A percentile compares a stretch with the other conserved stretches of the same genome.
Evolutionary conservation across 371 early-diverging fungal genomes (phyloP).

Genomic region (Mortierella sp.): DNA sequence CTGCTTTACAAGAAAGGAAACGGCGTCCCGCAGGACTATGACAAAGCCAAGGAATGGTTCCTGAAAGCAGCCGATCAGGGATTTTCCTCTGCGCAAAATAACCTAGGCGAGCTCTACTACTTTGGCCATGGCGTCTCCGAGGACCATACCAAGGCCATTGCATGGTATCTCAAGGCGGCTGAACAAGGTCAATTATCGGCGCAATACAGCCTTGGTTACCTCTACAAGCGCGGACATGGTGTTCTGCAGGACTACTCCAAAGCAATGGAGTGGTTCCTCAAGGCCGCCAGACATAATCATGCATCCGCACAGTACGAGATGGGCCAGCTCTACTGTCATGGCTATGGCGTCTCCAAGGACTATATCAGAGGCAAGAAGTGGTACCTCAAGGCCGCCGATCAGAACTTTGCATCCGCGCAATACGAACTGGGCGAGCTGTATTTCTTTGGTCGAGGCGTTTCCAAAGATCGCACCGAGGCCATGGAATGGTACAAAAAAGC

Average conservation of each 20-base stretch:
- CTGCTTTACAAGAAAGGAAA: no score
- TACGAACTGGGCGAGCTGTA: not conserved
- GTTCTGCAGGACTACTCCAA: not conserved
- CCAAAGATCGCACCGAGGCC: slow-evolving; percentile 54
- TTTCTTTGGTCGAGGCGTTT: not conserved
- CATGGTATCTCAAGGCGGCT: no score
- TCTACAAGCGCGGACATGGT: not conserved
- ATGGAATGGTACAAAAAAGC: slow-evolving; percentile 59
- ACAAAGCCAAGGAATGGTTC: no score
- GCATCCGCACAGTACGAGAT: not conserved
- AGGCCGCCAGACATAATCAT: no score
- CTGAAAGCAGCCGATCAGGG: no score
- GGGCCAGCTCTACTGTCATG: not conserved
- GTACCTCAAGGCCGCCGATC: slow-evolving; percentile 65
- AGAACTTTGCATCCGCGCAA: slow-evolving; percentile 42
- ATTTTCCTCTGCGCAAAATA: no score
- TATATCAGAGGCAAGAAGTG: slow-evolving; percentile 59
- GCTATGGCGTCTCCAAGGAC: slow-evolving; percentile 15
- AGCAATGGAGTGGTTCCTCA: not conserved
- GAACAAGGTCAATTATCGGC: not conserved
- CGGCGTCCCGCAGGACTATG: no score
- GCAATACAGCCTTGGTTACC: not conserved
- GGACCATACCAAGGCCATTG: no score
- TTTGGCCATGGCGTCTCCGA: no score
- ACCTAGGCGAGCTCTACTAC: no score